These are phyloP conservation scores for Tetrahymena malaccensis DNA, from an alignment of 73 alveolate species.

Conservation along the genomic window DNA sequence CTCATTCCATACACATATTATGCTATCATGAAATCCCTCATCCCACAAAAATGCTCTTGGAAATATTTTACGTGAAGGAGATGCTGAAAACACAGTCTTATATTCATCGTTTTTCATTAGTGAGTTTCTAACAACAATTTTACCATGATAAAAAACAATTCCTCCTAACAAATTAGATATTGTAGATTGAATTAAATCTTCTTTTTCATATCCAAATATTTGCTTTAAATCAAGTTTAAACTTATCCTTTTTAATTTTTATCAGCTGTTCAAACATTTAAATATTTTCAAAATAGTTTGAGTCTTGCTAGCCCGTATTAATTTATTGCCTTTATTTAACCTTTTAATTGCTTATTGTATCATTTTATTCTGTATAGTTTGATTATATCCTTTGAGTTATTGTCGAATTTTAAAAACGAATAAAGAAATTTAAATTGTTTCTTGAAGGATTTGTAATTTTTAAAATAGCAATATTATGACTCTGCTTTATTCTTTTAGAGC, in stretches of 20 bases:
- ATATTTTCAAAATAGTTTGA: not conserved
- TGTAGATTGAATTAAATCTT: not conserved
- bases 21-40: constrained; percentile 94
- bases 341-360: not conserved
- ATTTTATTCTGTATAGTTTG: not conserved
- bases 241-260: not conserved
- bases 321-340: not conserved
- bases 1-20: constrained; percentile 85
- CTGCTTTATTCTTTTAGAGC: not conserved
- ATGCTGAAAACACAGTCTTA: constrained; percentile 69
- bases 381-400: not conserved
- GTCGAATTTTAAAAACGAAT: not conserved
- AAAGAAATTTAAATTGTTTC: not conserved
- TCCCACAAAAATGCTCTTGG: constrained; percentile 98
- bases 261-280: not conserved
- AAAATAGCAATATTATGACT: not conserved
- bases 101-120: constrained; percentile 8
- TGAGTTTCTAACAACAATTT: constrained; percentile 42
- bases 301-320: not conserved
- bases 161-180: constrained; percentile 74
- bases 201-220: not conserved
- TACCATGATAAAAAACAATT: constrained; percentile 74
- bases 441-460: not conserved
- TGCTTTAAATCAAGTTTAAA: not conserved
- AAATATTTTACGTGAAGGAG: constrained; percentile 86